A percentile compares a stretch with the other conserved stretches of the same genome.
These are phyloP conservation scores for Leucogyrophana mollusca DNA, from an alignment of 768 basidiomycete genomes.

Conservation along the genomic window DNA sequence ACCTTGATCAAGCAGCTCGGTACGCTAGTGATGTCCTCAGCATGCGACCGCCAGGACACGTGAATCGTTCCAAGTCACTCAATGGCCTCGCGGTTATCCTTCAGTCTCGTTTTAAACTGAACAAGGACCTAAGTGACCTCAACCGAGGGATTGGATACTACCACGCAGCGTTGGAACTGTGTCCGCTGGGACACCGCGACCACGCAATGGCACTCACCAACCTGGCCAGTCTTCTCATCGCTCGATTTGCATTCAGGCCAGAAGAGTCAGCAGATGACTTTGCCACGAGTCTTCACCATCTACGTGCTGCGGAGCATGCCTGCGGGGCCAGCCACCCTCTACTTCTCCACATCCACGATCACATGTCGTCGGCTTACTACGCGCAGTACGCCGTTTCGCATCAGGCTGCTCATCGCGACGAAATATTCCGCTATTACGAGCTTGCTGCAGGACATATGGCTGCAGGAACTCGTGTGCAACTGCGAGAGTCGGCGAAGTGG, in stretches of 20 bases:
- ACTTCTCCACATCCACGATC: background rate
- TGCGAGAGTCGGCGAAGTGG: background rate
- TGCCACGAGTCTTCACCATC: background rate
- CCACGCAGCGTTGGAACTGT: conserved; percentile 10
- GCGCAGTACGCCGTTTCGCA: background rate
- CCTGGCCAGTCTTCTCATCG: conserved; percentile 4
- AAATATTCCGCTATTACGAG: conserved; percentile 1
- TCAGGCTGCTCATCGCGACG: background rate
- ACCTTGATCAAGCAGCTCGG: conserved; percentile 16
- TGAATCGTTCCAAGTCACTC: conserved; percentile 3
- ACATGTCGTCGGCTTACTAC: background rate
- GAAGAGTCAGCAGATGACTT: background rate
- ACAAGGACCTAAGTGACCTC: conserved; percentile 8
- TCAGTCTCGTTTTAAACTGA: conserved; percentile 10
- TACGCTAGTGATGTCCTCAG: conserved; percentile 4
- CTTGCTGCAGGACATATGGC: background rate
- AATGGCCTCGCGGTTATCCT: conserved; percentile 15
- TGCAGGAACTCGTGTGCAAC: background rate
- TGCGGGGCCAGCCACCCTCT: background rate
- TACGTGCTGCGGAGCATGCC: background rate
- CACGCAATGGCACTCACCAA: conserved; percentile 4
- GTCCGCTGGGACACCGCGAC: conserved; percentile 12
- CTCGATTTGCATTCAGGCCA: background rate
- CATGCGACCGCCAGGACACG: conserved; percentile 4
- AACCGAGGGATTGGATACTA: conserved; percentile 10